Conservation (phyloP, 176 grass and related monocot genomes). For the Raddia guianensis region DNA sequence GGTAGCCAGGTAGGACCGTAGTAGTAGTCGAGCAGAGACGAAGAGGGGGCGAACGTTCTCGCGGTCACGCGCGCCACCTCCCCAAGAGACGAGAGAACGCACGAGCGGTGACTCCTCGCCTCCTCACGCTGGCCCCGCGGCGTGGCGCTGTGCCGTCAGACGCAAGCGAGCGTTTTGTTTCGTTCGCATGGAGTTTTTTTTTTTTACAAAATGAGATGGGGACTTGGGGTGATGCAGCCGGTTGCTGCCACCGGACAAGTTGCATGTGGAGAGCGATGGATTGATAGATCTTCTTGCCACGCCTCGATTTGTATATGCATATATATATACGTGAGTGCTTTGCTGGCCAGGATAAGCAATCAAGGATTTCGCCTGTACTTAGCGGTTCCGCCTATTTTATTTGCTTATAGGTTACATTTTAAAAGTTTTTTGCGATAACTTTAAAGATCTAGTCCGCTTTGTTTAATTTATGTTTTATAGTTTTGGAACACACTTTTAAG, state of each 20-base stretch:
- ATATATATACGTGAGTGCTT: background rate
- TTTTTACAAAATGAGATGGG: background rate
- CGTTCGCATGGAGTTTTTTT: background rate
- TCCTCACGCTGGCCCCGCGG: background rate
- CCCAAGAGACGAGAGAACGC: background rate
- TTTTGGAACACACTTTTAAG: no score
- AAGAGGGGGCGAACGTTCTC: slow-evolving; percentile 47
- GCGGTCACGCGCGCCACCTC: background rate
- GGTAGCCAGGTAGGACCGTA: no score
- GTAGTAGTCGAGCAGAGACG: background rate
- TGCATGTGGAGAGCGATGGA: background rate
- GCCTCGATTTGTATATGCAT: background rate
- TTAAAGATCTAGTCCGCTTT: no score
- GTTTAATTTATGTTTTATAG: no score
- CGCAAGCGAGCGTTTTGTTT: background rate
- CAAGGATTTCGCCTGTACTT: no score
- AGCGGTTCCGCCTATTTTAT: no score
- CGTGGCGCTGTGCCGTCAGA: background rate
- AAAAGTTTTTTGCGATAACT: no score
- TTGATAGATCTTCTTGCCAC: background rate
- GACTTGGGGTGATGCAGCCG: no score
- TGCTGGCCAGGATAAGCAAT: background rate
- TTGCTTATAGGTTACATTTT: no score
- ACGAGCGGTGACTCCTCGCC: background rate
- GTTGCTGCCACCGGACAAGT: background rate